Percentiles rank a stretch among this genome's conserved stretches.
Conservation (phyloP, 257 asterid species). For the Vinca minor region DNA sequence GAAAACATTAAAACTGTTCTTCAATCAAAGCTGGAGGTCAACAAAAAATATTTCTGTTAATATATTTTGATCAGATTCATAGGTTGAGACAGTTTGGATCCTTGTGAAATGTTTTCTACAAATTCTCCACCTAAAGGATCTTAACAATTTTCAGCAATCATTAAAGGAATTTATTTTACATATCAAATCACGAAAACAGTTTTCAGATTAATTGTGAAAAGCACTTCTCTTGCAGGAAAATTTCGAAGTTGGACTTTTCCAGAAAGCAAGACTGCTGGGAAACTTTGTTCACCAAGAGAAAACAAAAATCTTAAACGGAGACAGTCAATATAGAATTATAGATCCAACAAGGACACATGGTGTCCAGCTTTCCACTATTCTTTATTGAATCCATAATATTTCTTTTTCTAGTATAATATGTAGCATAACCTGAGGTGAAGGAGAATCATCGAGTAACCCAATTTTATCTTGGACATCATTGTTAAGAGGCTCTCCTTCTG, state of each 20-base stretch:
- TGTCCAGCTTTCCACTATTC: not conserved
- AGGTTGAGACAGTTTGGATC: not conserved
- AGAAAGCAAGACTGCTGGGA: not conserved
- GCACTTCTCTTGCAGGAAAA: not conserved
- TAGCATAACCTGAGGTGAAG: slow-evolving; percentile 34
- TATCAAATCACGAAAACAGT: not conserved
- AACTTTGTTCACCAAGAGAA: not conserved
- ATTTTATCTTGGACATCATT: slow-evolving; percentile 33
- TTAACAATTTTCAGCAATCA: too few species aligned
- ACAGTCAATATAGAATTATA: too few species aligned
- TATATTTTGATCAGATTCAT: too few species aligned
- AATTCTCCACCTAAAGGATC: not conserved
- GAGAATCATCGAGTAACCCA: slow-evolving; percentile 40
- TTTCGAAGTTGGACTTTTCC: not conserved
- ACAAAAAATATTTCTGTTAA: not conserved
- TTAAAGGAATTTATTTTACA: not conserved
- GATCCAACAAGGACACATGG: not conserved
- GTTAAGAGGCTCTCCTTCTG: slow-evolving; percentile 32
- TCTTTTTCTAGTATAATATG: not conserved
- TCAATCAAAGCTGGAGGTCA: not conserved
- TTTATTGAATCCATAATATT: not conserved
- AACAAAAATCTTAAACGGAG: not conserved
- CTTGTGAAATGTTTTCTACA: not conserved
- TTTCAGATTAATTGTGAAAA: not conserved
- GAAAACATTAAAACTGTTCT: not conserved